Percentiles rank a stretch among this genome's conserved stretches.
Conservation (phyloP, 1,284 basidiomycete species). For the Wolfiporia cocos region DNA sequence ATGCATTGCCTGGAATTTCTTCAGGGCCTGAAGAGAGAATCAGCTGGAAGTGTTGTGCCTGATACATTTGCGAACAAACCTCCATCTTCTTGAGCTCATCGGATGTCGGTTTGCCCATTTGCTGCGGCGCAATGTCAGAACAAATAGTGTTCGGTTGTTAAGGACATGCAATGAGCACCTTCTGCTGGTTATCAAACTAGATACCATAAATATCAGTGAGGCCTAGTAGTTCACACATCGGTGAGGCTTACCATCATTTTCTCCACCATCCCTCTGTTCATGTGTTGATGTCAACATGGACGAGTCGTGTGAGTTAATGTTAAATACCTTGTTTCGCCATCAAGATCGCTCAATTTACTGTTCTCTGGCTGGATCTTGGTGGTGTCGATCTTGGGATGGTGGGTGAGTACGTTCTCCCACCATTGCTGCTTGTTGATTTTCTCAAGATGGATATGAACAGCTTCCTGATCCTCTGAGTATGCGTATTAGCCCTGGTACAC, state of each 20-base stretch:
- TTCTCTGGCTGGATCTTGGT: slow-evolving; percentile 95
- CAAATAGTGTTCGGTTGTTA: too few species aligned
- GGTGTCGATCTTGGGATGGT: slow-evolving; percentile 96
- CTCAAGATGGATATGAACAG: slow-evolving; percentile 77
- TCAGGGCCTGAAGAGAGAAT: slow-evolving; percentile 51
- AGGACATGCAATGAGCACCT: too few species aligned
- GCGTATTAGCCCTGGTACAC: slow-evolving; percentile 4
- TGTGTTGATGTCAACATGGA: too few species aligned
- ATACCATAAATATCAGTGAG: slow-evolving; percentile 5
- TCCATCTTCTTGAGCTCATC: slow-evolving; percentile 89
- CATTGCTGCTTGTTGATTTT: slow-evolving; percentile 86
- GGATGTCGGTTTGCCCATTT: slow-evolving; percentile 93
- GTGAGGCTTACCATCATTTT: slow-evolving; percentile 93
- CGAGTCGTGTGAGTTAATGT: too few species aligned
- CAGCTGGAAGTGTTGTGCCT: too few species aligned
- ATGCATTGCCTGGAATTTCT: slow-evolving; percentile 86
- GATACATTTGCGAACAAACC: slow-evolving; percentile 33
- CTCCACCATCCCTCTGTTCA: slow-evolving; percentile 93
- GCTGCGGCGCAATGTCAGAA: too few species aligned
- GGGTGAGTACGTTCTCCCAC: slow-evolving; percentile 97
- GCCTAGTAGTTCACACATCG: background rate
- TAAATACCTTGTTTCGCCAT: slow-evolving; percentile 80
- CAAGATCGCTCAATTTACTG: slow-evolving; percentile 94
- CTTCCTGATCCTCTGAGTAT: slow-evolving; percentile 71
- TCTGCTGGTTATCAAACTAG: slow-evolving; percentile 97